These are phyloP conservation scores for Pseudogymnoascus sp. DNA, from an alignment of 2,329 filamentous ascomycete genomes.

Conservation along the genomic window DNA sequence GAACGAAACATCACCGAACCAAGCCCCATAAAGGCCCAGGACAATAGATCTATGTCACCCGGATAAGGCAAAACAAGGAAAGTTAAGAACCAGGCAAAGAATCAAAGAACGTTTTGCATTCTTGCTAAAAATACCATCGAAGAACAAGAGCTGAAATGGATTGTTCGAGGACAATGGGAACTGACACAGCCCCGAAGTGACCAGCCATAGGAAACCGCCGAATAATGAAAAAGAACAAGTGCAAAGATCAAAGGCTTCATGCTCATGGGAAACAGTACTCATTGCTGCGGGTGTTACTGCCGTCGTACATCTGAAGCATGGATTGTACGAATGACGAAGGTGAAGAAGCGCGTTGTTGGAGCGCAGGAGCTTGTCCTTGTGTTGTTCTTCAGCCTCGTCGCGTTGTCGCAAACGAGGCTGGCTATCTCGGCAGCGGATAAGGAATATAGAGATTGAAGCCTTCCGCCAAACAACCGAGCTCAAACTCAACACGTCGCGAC, in stretches of 20 bases:
- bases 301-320: not conserved
- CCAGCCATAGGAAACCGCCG: not conserved
- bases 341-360: not conserved
- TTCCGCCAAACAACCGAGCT: not conserved
- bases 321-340: not conserved
- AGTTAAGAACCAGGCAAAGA: not conserved
- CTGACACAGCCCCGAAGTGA: not conserved
- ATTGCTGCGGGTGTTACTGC: not conserved
- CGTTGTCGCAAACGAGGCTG: not conserved
- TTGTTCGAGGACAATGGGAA: not conserved
- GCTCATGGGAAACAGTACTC: not conserved
- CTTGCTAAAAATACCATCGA: not conserved
- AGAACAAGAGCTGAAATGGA: not conserved
- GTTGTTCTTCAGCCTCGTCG: not conserved
- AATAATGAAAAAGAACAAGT: not conserved
- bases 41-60: not conserved
- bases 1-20: not conserved
- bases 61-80: not conserved
- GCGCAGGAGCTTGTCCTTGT: not conserved
- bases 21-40: not conserved
- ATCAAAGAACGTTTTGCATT: not conserved
- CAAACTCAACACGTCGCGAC: not conserved
- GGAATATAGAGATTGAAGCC: not conserved
- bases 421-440: not conserved
- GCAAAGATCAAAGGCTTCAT: not conserved